Evolutionary conservation across 495 filamentous ascomycete genomes (phyloP), one percentile per base, ranked within the genome.

Genomic region (Tuber indicum): DNA sequence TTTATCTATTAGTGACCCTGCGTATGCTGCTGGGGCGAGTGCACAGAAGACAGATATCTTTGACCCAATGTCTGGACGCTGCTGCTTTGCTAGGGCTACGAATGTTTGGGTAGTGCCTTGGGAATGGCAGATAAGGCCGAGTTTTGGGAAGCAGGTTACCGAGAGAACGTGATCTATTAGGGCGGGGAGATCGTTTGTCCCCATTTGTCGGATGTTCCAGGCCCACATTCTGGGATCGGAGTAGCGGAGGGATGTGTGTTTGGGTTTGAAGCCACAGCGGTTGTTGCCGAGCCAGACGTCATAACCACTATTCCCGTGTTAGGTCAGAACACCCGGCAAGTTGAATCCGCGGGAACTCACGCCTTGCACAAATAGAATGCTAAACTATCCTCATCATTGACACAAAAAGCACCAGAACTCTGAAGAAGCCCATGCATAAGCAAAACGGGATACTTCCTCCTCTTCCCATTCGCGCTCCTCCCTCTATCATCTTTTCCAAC

Each of bases 261-360:
- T 87, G 3, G 95, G 94, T 1, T 87, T 82, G 83, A 95, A 92
- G 19, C 94, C 96, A 83, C 96, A 98, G 39, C 95, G 90, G 82
- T 97, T 97, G 84, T 97, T 97, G 10, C 96, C 95, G 7, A 98
- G 88, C 94, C 94, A 98, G 73, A 98, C 93, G 83, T 98, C 95
- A 85, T 92, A 98, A n/a, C 95, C 95, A 0, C 82, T 83, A 45
- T 69, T 52, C 3, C 36, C 26, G 32, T 8, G 16, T 66, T 66
- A n/a, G 47, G 72, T 47, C 39, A 46, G 70, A 75, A 81, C 26
- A 16, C 26, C 16, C 69, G 14, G 58, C 23, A 42, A 46, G 23
- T 26, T 23, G 26, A 41, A 21, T n/a, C 17, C 47, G 23, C 23
- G 70, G 43, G 70, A 72, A 69, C 76, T 69, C 74, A 85, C 84